phyloP scores from a whole-genome alignment of 164 flowering plant species.

The Piper betle region DNA sequence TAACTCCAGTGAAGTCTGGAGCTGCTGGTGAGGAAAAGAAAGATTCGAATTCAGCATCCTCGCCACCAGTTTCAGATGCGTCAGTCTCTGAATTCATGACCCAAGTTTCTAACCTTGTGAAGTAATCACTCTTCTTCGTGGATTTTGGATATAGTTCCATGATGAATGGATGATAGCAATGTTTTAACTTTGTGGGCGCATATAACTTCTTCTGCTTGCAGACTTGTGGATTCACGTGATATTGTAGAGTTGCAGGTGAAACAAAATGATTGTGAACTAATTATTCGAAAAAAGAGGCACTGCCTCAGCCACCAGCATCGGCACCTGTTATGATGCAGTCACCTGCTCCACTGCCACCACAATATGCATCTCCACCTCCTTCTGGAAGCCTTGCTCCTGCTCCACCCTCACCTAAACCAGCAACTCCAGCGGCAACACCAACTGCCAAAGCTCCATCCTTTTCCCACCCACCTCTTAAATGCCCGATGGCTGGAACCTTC shows the following conservation, averaged over 20 bases:
- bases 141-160: background rate
- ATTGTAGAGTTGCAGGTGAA: constrained; percentile 74
- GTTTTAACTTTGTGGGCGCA: constrained; percentile 1
- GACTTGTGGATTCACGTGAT: constrained; percentile 86
- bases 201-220: no score
- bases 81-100: constrained; percentile 43
- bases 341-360: constrained; percentile 14
- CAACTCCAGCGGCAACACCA: constrained; percentile 24
- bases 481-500: constrained; percentile 89
- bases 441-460: constrained; percentile 34
- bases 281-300: constrained; percentile 75
- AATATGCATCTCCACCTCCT: constrained; percentile 13
- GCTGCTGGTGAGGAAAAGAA: constrained; percentile 23
- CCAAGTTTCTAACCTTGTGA: constrained; percentile 57
- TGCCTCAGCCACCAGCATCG: constrained; percentile 42
- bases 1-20: no score
- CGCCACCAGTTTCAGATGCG: constrained; percentile 32
- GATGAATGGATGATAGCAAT: background rate
- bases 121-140: constrained; percentile 16
- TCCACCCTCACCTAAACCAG: constrained; percentile 16
- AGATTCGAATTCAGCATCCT: constrained; percentile 19
- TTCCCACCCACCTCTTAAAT: constrained; percentile 56
- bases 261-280: constrained; percentile 60
- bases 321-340: constrained; percentile 30
- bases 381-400: constrained; percentile 10